Conservation (phyloP, 345 rosid species). For the Ricinus communis region DNA sequence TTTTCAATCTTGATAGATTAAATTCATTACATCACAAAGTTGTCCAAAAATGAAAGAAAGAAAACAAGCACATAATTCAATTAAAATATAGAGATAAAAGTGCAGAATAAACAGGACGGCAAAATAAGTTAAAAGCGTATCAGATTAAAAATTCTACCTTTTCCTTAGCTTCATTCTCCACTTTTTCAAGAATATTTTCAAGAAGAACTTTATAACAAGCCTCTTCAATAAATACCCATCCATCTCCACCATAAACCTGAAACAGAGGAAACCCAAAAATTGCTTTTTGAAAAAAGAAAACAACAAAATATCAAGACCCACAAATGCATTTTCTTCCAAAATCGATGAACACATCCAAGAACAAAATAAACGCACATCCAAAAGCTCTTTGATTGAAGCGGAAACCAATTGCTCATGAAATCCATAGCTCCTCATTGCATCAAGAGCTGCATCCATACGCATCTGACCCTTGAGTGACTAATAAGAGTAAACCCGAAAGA, state of each 20-base stretch:
- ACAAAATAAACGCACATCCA: slow-evolving; percentile 26
- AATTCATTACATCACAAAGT: neutral
- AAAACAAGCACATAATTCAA: neutral
- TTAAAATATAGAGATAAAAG: neutral
- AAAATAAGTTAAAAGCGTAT: neutral
- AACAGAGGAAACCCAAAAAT: slow-evolving; percentile 6
- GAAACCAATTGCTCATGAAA: slow-evolving; percentile 21
- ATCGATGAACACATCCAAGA: neutral
- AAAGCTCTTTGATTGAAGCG: slow-evolving; percentile 34
- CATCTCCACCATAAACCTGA: slow-evolving; percentile 41
- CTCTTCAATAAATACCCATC: slow-evolving; percentile 53
- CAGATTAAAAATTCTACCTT: slow-evolving; percentile 20
- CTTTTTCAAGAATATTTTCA: slow-evolving; percentile 38
- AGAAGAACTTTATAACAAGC: slow-evolving; percentile 34
- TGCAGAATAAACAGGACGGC: neutral
- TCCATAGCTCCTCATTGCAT: slow-evolving; percentile 40
- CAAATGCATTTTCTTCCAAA: neutral
- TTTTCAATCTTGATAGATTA: neutral
- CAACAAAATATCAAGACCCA: neutral
- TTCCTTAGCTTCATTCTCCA: slow-evolving; percentile 13
- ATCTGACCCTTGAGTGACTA: slow-evolving; percentile 10
- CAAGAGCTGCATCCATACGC: slow-evolving; percentile 49
- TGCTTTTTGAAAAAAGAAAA: neutral
- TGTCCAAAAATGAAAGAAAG: neutral
- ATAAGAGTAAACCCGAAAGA: neutral